Evolutionary conservation across 768 basidiomycete genomes (phyloP), one percentile per base, ranked within the genome.

Genomic region (Daedaleopsis nitida): DNA sequence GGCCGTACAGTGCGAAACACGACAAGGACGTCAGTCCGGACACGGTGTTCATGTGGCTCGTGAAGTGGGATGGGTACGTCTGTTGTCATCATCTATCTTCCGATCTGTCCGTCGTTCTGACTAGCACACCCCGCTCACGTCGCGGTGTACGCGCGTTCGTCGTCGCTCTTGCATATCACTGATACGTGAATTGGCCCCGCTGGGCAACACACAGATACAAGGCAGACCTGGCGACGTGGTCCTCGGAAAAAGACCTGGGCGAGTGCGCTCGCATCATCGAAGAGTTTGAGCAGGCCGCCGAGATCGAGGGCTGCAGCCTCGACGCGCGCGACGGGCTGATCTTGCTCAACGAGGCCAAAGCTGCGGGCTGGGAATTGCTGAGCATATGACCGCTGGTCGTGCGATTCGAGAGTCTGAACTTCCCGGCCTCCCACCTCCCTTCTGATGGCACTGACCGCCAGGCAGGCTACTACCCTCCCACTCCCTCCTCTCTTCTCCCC

Each of bases 11-110:
- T 12, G 45, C 58, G 1, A 51, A 56, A 23, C 19, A 51, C 27
- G 54, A 60, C 13, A 37, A 34, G 5, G 51, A 37, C 27, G 11
- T 57, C 39, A 44, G 23, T 11, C 35, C 27, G 23, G 43, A 51
- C 8, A 34, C 21, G 9, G 32, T 55, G 1, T 69, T 64, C 57
- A 37, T 67, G 47, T 69, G 64, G 65, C 57, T 69, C 12, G 64
- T 65, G 19, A 69, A 65, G 52, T 69, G 66, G 68, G 55, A 63
- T 16, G 66, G 65, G 68, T 69, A 43, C 35, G 68, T n/a, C n/a
- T n/a, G n/a, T n/a, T n/a, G n/a, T n/a, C n/a, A n/a, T n/a, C 17
- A 13, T 17, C 11, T 38, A 38, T 63, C 19, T 42, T 35, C 21
- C 27, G 13, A 23, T 49, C 47, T 39, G 16, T 19, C n/a, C 4